Evolutionary conservation across 257 asterid genomes (phyloP), one percentile per base, ranked within the genome.

Genomic region (Lantana camara): DNA sequence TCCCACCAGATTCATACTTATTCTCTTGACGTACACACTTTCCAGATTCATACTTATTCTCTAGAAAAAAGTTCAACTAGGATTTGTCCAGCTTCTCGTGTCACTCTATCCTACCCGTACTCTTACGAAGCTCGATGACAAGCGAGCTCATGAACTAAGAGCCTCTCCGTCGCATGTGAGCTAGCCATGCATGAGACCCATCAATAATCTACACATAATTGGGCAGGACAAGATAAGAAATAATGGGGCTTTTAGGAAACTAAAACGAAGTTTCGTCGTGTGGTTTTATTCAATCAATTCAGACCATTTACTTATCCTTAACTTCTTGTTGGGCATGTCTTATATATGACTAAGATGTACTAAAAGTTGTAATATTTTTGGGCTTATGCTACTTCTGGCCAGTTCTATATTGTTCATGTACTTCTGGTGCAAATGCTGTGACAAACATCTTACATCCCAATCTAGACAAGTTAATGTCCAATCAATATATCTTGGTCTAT

Each of bases 261-360:
- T 38, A 2, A 40, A 48, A 13, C 46, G 73, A 68, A 58, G 57
- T 67, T 67, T 67, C 72, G 41, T 57, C 9, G 11, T 21, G n/a
- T 67, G 65, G 30, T 17, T 37, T 67, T 56, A 56, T 67, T 46
- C 64, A 14, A 46, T 16, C 19, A 38, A 22, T 45, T 22, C 40
- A 20, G 11, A 35, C 7, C 13, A 37, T 34, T 50, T 21, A 15
- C 38, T 21, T 35, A 35, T 50, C 60, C 46, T 17, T 9, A 49
- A 20, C 15, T 49, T 14, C 22, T 5, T 27, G 14, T 49, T 46
- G 68, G 66, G 48, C 68, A 20, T 11, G 54, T 24, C 66, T 3
- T 62, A 2, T 32, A 47, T 45, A 3, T 13, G 15, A 8, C 12
- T 11, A 15, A 3, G 32, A 27, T 27, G 32, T 27, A n/a, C 32